phyloP scores from a whole-genome alignment of 179 eudicot species.

The Vitellaria paradoxa region DNA sequence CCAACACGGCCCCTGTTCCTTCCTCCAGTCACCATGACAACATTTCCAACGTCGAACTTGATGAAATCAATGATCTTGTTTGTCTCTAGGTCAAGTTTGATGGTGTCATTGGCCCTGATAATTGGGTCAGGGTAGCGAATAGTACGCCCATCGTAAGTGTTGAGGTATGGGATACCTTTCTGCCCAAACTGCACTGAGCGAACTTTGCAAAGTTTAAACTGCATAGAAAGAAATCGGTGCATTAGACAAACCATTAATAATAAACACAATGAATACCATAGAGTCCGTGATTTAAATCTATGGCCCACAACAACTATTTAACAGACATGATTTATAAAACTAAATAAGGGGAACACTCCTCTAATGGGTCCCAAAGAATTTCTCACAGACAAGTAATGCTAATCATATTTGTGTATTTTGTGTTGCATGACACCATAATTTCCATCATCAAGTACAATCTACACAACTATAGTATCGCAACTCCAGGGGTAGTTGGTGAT shows the following conservation, averaged over 20 bases:
- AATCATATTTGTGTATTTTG: neutral
- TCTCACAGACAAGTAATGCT: neutral
- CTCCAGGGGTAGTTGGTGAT: no score
- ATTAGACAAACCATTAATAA: neutral
- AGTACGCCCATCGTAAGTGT: conserved; percentile 54
- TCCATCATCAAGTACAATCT: neutral
- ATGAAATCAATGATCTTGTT: conserved; percentile 50
- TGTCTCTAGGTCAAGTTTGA: conserved; percentile 48
- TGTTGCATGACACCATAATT: neutral
- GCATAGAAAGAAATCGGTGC: conserved; percentile 5
- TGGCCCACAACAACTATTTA: neutral
- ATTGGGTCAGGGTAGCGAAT: conserved; percentile 52
- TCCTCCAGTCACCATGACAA: conserved; percentile 62
- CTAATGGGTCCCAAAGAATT: neutral
- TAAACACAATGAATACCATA: neutral
- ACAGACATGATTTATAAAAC: neutral
- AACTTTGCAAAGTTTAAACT: conserved; percentile 61
- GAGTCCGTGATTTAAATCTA: neutral
- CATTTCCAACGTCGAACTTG: conserved; percentile 62
- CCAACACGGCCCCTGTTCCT: conserved; percentile 53
- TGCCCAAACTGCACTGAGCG: conserved; percentile 47
- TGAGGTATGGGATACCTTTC: conserved; percentile 53
- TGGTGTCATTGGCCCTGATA: conserved; percentile 58
- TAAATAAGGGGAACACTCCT: neutral
- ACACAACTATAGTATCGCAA: no score